A percentile compares a stretch with the other conserved stretches of the same genome.
Conservation (phyloP, 768 basidiomycete genomes). For the Atractiella rhizophila region DNA sequence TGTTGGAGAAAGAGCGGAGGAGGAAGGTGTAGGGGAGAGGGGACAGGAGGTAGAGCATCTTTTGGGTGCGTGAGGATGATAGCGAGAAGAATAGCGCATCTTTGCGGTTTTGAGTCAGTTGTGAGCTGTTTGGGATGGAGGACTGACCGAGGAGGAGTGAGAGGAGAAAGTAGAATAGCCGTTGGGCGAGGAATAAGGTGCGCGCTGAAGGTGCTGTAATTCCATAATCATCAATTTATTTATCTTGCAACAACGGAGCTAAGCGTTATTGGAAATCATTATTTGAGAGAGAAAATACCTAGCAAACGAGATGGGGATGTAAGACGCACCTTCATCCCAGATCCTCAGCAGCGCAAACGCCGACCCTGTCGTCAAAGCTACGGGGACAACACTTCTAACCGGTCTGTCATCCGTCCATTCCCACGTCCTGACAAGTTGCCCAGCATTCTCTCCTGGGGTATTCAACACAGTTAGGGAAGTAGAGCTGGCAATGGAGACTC, state of each 20-base stretch:
- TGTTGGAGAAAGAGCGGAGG: conserved; percentile 14
- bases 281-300: no score
- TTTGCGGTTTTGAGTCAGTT: background rate
- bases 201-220: background rate
- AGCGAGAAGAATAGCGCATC: background rate
- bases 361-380: background rate
- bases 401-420: conserved; percentile 7
- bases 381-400: conserved; percentile 8
- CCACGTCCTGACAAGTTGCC: conserved; percentile 1
- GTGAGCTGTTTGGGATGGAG: no score
- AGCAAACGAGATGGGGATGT: background rate
- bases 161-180: conserved; percentile 1
- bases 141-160: conserved; percentile 4
- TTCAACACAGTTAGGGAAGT: no score
- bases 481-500: no score
- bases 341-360: conserved; percentile 2
- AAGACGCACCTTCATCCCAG: background rate
- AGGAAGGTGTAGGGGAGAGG: conserved; percentile 10
- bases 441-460: background rate
- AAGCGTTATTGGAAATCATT: no score
- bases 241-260: no score
- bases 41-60: conserved; percentile 4
- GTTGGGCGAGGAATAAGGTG: background rate
- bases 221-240: background rate
- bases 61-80: background rate